Conservation (phyloP, 148 eudicot genomes). For the Silene uniflora region DNA sequence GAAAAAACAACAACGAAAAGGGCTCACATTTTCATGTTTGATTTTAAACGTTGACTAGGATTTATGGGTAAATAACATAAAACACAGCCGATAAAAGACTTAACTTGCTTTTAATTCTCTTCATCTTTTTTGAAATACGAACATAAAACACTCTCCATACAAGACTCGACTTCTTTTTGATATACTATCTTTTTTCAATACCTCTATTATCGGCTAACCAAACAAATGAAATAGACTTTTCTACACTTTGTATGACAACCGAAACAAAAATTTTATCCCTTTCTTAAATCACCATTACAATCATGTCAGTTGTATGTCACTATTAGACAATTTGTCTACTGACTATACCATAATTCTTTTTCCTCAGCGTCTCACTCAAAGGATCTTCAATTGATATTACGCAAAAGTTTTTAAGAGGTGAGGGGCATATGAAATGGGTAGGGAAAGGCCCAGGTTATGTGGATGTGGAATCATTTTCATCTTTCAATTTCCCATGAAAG, state of each 20-base stretch:
- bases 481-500: constrained; percentile 15
- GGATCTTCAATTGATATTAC: constrained; percentile 5
- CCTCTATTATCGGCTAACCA: neutral
- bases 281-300: too few relatives aligned
- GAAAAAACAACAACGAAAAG: too few relatives aligned
- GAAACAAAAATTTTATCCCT: neutral
- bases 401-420: neutral
- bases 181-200: neutral
- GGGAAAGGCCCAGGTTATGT: constrained; percentile 2
- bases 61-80: too few relatives aligned
- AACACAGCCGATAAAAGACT: too few relatives aligned
- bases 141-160: too few relatives aligned
- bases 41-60: too few relatives aligned
- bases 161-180: too few relatives aligned
- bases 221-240: neutral
- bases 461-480: neutral
- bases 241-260: neutral
- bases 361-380: constrained; percentile 3
- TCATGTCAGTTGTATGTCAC: neutral
- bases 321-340: neutral
- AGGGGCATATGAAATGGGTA: constrained; percentile 3
- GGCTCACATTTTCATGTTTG: too few relatives aligned
- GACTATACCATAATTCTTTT: constrained; percentile 1
- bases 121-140: neutral
- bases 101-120: neutral